These are phyloP conservation scores for Cadophora luteo-olivacea DNA, from an alignment of 2,329 filamentous ascomycete genomes.

Conservation along the genomic window DNA sequence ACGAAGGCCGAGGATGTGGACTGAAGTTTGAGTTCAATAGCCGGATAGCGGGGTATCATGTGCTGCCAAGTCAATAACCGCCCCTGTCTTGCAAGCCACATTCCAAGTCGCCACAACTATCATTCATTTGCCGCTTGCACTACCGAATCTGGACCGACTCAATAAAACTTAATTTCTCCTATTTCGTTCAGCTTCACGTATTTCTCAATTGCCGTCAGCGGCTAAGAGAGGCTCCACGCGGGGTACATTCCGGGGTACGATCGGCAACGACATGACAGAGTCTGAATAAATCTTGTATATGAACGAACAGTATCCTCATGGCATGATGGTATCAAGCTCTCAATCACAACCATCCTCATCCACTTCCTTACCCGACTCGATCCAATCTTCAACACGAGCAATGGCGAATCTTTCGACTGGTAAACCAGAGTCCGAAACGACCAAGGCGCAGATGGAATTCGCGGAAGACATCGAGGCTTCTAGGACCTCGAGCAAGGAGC, in stretches of 20 bases:
- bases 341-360: background rate
- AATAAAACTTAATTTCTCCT: background rate
- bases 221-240: constrained; percentile 14
- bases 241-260: constrained; percentile 22
- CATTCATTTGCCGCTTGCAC: background rate
- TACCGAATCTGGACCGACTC: background rate
- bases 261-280: constrained; percentile 14
- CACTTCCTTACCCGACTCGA: background rate
- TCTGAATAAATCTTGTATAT: constrained; percentile 23
- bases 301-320: constrained; percentile 2
- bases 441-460: constrained; percentile 25
- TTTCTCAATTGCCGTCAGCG: constrained; percentile 15
- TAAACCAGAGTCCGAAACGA: constrained; percentile 7
- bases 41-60: constrained; percentile 6
- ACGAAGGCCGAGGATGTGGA: background rate
- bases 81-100: background rate
- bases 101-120: background rate
- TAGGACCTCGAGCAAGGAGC: constrained; percentile 28
- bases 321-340: constrained; percentile 1
- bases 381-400: background rate
- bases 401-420: constrained; percentile 13
- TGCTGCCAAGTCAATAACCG: background rate
- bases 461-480: constrained; percentile 28
- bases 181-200: background rate
- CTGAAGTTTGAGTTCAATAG: constrained; percentile 2